These are phyloP conservation scores for Pleurotus tuber-regium DNA, from an alignment of 768 basidiomycete species.

Conservation along the genomic window DNA sequence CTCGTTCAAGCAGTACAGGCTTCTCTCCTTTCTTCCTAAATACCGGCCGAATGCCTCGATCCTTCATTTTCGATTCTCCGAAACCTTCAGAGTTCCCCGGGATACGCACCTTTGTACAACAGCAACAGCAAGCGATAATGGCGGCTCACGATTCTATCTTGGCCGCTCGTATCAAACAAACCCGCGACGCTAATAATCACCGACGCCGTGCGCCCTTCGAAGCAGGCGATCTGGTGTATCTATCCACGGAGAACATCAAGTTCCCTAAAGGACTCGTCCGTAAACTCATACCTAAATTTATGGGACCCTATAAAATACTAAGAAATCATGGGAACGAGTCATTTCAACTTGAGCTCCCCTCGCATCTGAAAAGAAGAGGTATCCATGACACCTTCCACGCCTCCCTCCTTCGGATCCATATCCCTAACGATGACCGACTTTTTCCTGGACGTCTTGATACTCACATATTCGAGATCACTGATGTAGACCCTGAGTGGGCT, in stretches of 20 bases:
- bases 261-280: conserved; percentile 21
- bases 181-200: conserved; percentile 6
- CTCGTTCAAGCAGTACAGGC: conserved; percentile 31
- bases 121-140: conserved; percentile 17
- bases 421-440: conserved; percentile 24
- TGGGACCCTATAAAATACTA: conserved; percentile 22
- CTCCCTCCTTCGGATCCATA: conserved; percentile 21
- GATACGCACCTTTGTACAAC: conserved; percentile 19
- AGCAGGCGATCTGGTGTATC: conserved; percentile 6
- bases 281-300: conserved; percentile 30
- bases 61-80: conserved; percentile 18
- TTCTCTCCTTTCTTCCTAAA: conserved; percentile 32
- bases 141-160: conserved; percentile 29
- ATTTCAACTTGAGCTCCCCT: conserved; percentile 12
- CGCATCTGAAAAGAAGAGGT: conserved; percentile 14
- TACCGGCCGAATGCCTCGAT: conserved; percentile 18
- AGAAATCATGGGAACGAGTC: conserved; percentile 10
- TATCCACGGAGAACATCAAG: conserved; percentile 26
- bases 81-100: conserved; percentile 17
- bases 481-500: conserved; percentile 16
- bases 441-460: conserved; percentile 29
- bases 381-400: conserved; percentile 32
- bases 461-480: conserved; percentile 16
- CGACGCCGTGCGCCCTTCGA: conserved; percentile 9
- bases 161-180: conserved; percentile 12